Base-by-base conservation (phyloP, 2,329 filamentous ascomycete species). In the Lachnellula subtilissima region DNA sequence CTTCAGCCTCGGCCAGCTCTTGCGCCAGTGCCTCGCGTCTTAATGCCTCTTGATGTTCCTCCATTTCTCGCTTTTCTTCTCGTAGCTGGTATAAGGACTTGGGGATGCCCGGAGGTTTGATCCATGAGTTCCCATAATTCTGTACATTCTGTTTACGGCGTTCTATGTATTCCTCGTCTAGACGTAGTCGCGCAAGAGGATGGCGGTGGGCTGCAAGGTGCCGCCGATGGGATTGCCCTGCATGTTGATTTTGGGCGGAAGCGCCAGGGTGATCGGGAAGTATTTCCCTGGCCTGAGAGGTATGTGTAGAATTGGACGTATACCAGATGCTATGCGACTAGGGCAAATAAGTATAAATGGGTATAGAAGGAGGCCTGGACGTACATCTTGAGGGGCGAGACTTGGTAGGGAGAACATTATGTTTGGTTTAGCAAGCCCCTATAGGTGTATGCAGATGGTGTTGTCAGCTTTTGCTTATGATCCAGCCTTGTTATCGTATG, bases 21-120 rank as follows among this genome's bases (percentile, higher is more conserved):
- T 88, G 80, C 55, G 87, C 83, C 4, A 87, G 74, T 65, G 84
- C 81, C 70, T 92, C 88, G 32, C 88, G 78, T 22, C 87, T 78
- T 70, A 90, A 75, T 2, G 88, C 82, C 67, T 89, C 85, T 60
- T 89, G 83, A 58, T 92, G 89, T 72, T 99, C 94, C 69, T 93
- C 87, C 54, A 89, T 82, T 75, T 99, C 94, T 11, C 88, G 83
- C 63, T 87, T 85, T 75, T 99, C 94, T 73, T 99, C 94, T 43
- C 88, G 86, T 74, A 91, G 83, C 60, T 95, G 91, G 69, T 95
- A 87, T 57, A 96, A 83, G 1, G 93, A 96, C 78, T 97, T 99
- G 55, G 84, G 72, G 54, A 96, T 81, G 7, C 93, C 94, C 0
- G 91, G 91, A 0, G 94, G 94, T 56, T 88, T 89, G 54, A 99